Conservation (phyloP, 2,329 filamentous ascomycete genomes). For the Karstenula rhodostoma region DNA sequence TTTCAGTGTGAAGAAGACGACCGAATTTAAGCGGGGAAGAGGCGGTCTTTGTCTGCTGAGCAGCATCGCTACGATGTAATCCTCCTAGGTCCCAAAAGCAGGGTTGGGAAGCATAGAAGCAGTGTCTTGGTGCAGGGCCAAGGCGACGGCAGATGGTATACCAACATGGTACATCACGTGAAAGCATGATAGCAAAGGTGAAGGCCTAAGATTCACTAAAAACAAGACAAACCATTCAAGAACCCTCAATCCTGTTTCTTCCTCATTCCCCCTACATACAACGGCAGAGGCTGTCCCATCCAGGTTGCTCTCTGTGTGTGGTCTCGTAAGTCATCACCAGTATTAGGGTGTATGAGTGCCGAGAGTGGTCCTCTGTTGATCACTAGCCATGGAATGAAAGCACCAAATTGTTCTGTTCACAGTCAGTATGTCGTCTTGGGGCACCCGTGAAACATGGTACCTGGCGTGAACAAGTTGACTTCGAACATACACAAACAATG, state of each 20-base stretch:
- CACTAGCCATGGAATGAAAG: conserved; percentile 85
- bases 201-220: neutral
- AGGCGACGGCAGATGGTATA: neutral
- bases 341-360: conserved; percentile 84
- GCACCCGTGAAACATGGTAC: conserved; percentile 22
- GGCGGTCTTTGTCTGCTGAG: neutral
- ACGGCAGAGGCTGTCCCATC: conserved; percentile 72
- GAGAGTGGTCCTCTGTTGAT: conserved; percentile 83
- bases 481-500: conserved; percentile 92
- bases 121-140: neutral
- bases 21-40: neutral
- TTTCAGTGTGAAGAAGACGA: neutral
- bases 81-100: neutral
- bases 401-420: conserved; percentile 76
- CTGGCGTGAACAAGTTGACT: conserved; percentile 83
- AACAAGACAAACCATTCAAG: too few relatives aligned
- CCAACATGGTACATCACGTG: neutral
- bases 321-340: conserved; percentile 67
- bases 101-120: neutral
- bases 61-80: neutral
- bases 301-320: conserved; percentile 76
- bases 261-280: conserved; percentile 65
- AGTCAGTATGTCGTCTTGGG: conserved; percentile 4
- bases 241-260: conserved; percentile 18
- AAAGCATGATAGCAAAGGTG: neutral